Evolutionary conservation across 148 eudicot species (phyloP).

Genomic region (Diospyros kaki): DNA sequence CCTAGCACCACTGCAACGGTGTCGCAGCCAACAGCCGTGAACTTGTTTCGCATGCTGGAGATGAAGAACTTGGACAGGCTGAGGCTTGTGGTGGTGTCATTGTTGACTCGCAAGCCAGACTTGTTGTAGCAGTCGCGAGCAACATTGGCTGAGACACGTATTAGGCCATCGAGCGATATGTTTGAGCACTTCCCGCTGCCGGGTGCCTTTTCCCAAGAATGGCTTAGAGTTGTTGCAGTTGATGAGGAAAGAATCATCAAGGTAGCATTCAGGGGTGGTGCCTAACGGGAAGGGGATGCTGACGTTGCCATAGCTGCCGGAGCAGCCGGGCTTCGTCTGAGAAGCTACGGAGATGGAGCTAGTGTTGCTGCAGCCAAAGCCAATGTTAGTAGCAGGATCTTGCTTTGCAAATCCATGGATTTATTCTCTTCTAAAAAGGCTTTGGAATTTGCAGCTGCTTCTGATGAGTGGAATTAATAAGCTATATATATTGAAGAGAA

Average conservation of each 20-base stretch:
- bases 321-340: not conserved
- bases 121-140: slow-evolving; percentile 1
- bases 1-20: not conserved
- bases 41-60: not conserved
- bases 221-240: not conserved
- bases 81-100: not conserved
- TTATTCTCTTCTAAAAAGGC: no score
- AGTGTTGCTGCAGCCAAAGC: no score
- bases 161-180: not conserved
- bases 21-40: slow-evolving; percentile 9
- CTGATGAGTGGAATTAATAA: no score
- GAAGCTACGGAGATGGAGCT: not conserved
- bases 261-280: not conserved
- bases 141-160: not conserved
- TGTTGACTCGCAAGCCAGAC: not conserved
- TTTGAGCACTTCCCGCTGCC: not conserved
- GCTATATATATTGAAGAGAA: no score
- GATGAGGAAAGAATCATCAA: not conserved
- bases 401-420: no score
- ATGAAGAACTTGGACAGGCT: not conserved
- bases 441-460: no score
- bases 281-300: slow-evolving; percentile 1
- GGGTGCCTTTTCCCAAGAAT: not conserved
- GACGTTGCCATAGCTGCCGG: not conserved
- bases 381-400: not conserved